phyloP scores from a whole-genome alignment of 2,329 filamentous ascomycete species.

The Diaporthe batatas region DNA sequence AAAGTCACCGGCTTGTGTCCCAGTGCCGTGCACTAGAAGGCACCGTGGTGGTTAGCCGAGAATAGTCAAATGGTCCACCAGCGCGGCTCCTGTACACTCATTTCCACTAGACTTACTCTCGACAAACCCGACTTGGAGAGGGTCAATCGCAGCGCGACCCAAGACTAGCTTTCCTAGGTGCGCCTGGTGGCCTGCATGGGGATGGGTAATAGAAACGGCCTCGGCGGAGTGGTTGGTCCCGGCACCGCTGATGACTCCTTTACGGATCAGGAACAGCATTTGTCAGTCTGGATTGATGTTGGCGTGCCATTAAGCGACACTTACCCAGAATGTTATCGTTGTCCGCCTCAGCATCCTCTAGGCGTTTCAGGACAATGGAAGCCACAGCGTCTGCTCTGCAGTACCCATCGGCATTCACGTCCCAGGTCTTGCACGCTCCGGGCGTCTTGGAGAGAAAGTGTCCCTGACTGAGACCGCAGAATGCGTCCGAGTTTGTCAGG shows the following conservation, averaged over 20 bases:
- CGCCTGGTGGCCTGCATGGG: conserved; percentile 74
- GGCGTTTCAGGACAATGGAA: conserved; percentile 62
- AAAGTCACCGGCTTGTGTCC: too few relatives aligned
- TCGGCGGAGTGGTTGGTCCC: conserved; percentile 80
- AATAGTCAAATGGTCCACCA: too few relatives aligned
- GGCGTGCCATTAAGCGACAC: too few relatives aligned
- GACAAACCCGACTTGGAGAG: too few relatives aligned
- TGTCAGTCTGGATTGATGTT: too few relatives aligned
- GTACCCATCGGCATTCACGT: conserved; percentile 73
- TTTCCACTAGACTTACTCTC: too few relatives aligned
- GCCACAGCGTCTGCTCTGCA: conserved; percentile 65
- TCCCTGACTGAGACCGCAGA: conserved; percentile 72
- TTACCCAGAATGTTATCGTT: conserved; percentile 75
- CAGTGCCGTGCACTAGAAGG: too few relatives aligned
- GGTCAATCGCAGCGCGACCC: conserved; percentile 44
- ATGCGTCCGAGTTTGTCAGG: conserved; percentile 75
- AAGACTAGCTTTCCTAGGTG: conserved; percentile 70
- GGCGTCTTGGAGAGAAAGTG: conserved; percentile 70
- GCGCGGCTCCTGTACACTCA: too few relatives aligned
- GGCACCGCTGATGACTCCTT: conserved; percentile 72
- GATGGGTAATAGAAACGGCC: conserved; percentile 78
- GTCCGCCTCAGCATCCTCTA: conserved; percentile 63
- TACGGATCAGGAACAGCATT: too few relatives aligned
- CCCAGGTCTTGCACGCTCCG: conserved; percentile 63
- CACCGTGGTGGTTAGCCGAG: too few relatives aligned